phyloP scores from a whole-genome alignment of 2,329 filamentous ascomycete genomes.

The Fusarium fujikuroi region DNA sequence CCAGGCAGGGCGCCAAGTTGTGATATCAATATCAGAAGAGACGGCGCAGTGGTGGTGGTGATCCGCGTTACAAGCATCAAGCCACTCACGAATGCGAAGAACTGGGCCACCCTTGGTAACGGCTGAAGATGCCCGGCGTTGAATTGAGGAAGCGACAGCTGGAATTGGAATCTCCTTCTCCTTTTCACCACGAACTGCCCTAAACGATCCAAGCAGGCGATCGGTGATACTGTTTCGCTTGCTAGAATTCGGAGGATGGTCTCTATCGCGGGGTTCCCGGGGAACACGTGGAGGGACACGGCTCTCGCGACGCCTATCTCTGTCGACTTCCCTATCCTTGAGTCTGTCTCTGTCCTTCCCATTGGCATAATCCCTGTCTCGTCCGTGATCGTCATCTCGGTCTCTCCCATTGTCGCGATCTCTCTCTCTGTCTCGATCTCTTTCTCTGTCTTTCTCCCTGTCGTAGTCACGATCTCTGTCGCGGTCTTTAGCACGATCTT shows the following conservation, averaged over 20 bases:
- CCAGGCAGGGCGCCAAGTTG: constrained; percentile 54
- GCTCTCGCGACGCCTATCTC: constrained; percentile 42
- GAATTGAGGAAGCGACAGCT: constrained; percentile 37
- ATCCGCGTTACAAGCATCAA: constrained; percentile 56
- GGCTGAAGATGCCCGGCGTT: constrained; percentile 48
- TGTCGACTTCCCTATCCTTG: constrained; percentile 33
- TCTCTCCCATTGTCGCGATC: constrained; percentile 25
- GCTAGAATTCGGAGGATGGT: constrained; percentile 40
- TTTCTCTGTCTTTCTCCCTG: constrained; percentile 16
- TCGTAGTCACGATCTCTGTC: constrained; percentile 6
- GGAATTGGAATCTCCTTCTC: constrained; percentile 35
- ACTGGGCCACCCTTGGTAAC: constrained; percentile 50
- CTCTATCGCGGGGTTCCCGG: constrained; percentile 30
- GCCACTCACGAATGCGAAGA: constrained; percentile 55
- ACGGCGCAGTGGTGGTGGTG: constrained; percentile 55
- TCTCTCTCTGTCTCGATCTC: constrained; percentile 14
- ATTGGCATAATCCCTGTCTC: constrained; percentile 18
- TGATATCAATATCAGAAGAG: constrained; percentile 34
- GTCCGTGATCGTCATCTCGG: constrained; percentile 3
- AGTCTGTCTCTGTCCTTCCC: constrained; percentile 12
- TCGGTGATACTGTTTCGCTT: constrained; percentile 56
- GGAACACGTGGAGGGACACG: constrained; percentile 22
- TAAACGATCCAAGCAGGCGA: constrained; percentile 51
- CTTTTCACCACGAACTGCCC: constrained; percentile 46
- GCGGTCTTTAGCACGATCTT: constrained; percentile 2